Evolutionary conservation across 2,329 filamentous ascomycete species (phyloP).

Genomic region (Orbilia blumenaviensis): DNA sequence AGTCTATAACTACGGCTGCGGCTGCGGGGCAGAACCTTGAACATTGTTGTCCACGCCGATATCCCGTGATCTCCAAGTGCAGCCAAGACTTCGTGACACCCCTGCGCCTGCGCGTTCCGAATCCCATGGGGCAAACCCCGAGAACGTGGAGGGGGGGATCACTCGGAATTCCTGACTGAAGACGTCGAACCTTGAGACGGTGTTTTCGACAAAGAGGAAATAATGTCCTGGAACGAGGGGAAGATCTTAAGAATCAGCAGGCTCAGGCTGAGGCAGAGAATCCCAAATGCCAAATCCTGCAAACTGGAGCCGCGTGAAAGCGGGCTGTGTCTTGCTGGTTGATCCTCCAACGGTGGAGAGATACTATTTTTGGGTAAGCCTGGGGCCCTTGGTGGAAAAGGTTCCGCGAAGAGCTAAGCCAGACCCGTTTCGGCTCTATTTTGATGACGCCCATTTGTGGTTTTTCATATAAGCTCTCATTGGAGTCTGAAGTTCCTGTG

Average conservation of each 20-base stretch:
- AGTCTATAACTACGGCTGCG: background rate
- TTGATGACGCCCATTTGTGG: slow-evolving; percentile 21
- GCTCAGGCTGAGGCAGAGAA: slow-evolving; percentile 10
- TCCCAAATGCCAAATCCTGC: slow-evolving; percentile 7
- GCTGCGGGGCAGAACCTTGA: background rate
- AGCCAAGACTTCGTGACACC: background rate
- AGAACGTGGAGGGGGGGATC: background rate
- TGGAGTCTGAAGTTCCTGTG: background rate
- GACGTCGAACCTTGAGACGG: background rate
- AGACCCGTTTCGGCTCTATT: slow-evolving; percentile 38
- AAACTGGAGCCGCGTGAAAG: slow-evolving; percentile 8
- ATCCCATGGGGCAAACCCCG: slow-evolving; percentile 1
- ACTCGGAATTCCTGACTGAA: background rate
- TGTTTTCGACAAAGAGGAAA: background rate
- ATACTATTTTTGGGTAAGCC: background rate
- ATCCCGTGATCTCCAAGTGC: background rate
- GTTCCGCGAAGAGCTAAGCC: slow-evolving; percentile 18
- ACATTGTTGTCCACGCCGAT: background rate
- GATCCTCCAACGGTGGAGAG: slow-evolving; percentile 3
- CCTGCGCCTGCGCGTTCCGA: slow-evolving; percentile 1
- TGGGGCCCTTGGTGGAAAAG: background rate
- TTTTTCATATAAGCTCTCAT: too few relatives aligned
- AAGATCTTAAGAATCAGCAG: background rate
- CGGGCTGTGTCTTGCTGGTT: slow-evolving; percentile 14
- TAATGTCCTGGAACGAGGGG: background rate